Percentiles rank a stretch among this genome's conserved stretches.
These are phyloP conservation scores for Dictyostelium brefeldianum DNA, from an alignment of 78 protist genomes.

Conservation along the genomic window DNA sequence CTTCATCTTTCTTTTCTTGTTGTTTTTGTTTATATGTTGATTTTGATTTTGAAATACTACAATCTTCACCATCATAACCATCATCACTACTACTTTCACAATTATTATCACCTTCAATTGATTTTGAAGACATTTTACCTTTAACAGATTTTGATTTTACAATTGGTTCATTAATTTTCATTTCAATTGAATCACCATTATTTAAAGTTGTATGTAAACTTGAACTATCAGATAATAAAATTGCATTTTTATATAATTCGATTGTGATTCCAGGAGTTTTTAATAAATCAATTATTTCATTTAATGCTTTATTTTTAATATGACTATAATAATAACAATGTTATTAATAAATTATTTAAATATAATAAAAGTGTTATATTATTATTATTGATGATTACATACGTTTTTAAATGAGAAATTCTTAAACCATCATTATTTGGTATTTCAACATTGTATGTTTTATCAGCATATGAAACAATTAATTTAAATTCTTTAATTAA, in stretches of 20 bases:
- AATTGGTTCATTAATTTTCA: not conserved
- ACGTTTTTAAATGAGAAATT: conserved; percentile 8
- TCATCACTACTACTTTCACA: too few species aligned
- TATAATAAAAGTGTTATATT: not conserved
- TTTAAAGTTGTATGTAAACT: not conserved
- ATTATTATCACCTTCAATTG: too few species aligned
- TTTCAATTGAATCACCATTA: not conserved
- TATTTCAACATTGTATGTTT: not conserved
- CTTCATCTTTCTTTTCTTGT: not conserved
- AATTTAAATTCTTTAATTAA: conserved; percentile 59
- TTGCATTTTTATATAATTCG: not conserved
- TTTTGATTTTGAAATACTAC: too few species aligned
- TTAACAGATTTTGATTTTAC: too few species aligned
- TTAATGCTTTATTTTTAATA: not conserved
- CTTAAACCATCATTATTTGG: conserved; percentile 75
- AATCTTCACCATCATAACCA: too few species aligned
- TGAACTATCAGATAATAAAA: not conserved
- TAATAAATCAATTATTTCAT: not conserved
- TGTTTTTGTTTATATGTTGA: not conserved
- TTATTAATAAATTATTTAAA: too few species aligned
- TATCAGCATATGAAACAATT: not conserved
- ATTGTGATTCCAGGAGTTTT: not conserved
- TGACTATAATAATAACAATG: not conserved
- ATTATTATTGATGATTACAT: not conserved
- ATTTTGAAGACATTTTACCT: too few species aligned